phyloP scores from a whole-genome alignment of 768 basidiomycete genomes.

The Psilocybe cubensis region DNA sequence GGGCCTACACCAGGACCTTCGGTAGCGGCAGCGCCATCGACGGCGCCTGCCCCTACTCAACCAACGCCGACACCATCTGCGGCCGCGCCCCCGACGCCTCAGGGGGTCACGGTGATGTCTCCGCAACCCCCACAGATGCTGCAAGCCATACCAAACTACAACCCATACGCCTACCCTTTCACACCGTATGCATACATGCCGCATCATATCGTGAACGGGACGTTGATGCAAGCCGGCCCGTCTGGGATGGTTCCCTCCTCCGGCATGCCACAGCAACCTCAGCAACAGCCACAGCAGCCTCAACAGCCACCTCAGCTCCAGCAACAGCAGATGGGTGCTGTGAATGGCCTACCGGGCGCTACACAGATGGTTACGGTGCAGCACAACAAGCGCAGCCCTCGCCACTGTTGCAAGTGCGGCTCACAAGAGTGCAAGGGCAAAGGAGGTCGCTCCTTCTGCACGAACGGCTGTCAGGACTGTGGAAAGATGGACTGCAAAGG shows the following conservation, averaged over 20 bases:
- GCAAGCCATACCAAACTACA: slow-evolving; percentile 18
- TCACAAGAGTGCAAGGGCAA: slow-evolving; percentile 84
- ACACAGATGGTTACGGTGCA: slow-evolving; percentile 9
- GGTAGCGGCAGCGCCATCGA: not conserved
- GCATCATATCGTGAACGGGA: slow-evolving; percentile 26
- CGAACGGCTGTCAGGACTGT: slow-evolving; percentile 80
- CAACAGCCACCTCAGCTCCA: slow-evolving; percentile 13
- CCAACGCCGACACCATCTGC: slow-evolving; percentile 9
- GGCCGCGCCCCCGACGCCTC: not conserved
- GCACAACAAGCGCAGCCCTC: slow-evolving; percentile 61
- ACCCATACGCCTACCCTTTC: slow-evolving; percentile 30
- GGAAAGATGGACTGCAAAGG: slow-evolving; percentile 81
- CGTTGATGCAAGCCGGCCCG: slow-evolving; percentile 17
- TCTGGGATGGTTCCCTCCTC: slow-evolving; percentile 8
- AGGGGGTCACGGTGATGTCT: not conserved
- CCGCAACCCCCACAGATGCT: slow-evolving; percentile 11
- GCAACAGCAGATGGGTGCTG: not conserved
- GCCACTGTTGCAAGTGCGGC: slow-evolving; percentile 86
- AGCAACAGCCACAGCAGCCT: not conserved
- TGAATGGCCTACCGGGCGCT: not conserved
- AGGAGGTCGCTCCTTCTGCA: slow-evolving; percentile 75
- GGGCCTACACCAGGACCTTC: not conserved
- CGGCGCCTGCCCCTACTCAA: slow-evolving; percentile 7
- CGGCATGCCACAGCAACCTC: slow-evolving; percentile 3
- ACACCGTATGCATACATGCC: slow-evolving; percentile 30